Conservation (phyloP, 345 rosid species). For the Geranium rotundifolium region DNA sequence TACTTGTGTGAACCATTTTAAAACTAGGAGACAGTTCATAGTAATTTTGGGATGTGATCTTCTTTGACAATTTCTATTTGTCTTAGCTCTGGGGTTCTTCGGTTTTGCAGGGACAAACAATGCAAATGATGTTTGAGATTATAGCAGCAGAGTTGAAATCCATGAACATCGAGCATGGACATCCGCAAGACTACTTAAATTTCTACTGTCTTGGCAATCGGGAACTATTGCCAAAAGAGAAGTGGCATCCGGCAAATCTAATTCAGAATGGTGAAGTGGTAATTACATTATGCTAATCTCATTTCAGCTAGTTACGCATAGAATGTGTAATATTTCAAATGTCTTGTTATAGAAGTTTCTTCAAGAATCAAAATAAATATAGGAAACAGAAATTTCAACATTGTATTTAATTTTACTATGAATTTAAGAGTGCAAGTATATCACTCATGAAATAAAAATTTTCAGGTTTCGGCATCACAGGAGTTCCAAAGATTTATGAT, state of each 20-base stretch:
- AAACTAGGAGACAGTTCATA: no score
- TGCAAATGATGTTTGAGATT: slow-evolving; percentile 74
- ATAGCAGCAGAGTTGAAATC: slow-evolving; percentile 53
- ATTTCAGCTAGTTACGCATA: not conserved
- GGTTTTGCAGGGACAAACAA: slow-evolving; percentile 56
- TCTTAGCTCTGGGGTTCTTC: slow-evolving; percentile 1
- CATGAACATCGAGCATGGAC: slow-evolving; percentile 35
- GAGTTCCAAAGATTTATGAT: slow-evolving; percentile 63
- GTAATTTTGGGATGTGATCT: not conserved
- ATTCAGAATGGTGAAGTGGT: slow-evolving; percentile 24
- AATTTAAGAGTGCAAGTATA: no score
- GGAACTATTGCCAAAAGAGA: slow-evolving; percentile 34
- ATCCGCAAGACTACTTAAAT: slow-evolving; percentile 68
- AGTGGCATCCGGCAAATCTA: slow-evolving; percentile 2
- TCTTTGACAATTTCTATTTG: no score
- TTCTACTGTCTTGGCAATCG: slow-evolving; percentile 80
- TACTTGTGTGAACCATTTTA: no score
- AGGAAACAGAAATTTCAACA: not conserved
- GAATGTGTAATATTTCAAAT: no score
- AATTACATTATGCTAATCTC: slow-evolving; percentile 4
- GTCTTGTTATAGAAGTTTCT: not conserved
- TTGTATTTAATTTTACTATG: not conserved
- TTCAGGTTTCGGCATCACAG: slow-evolving; percentile 48
- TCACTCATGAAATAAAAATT: no score
- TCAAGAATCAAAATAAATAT: no score